Evolutionary conservation across 805 yeast species (phyloP), one percentile per base, ranked within the genome.

Genomic region (Starmerella vaccinii): DNA sequence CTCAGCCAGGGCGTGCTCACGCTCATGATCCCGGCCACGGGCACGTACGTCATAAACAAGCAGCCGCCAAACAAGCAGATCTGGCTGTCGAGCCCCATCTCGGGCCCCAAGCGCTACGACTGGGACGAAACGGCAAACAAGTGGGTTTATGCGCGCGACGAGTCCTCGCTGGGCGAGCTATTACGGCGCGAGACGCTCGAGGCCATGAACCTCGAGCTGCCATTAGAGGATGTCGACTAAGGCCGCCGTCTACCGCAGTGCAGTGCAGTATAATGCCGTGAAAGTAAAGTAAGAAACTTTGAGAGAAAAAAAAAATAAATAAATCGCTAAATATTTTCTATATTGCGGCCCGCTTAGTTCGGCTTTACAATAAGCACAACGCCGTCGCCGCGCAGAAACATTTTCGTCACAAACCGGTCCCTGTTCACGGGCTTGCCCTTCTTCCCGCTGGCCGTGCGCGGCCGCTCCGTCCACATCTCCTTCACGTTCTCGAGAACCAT

Each of bases 51-150:
- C 26, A 81, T 92, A 63, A 92, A 92, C 70, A 90, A 88, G 63
- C 97, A 92, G 68, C 98, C 98, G 1, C 97, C 98, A 3, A 92
- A 88, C 68, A 83, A 85, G 67, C 99, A 92, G 65, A 82, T 92
- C 27, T 92, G 99, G 99, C 73, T 90, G 48, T 79, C 94, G 52
- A 84, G 95, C 40, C 99, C 99, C 0, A 63, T 87, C 3, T 83
- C 94, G 7, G 98, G 98, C 0, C 98, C 98, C 5, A 87, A 88
- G 62, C 63, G 76, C 39, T 84, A 78, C 61, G 97, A 92, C 64
- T 77, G 76, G 55, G 72, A 83, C 39, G 74, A 77, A 38, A 84
- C 84, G 3, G 16, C n/a, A 5, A 22, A 26, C 9, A 70, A 73
- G 50, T 92, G 98, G 98, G 68, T 80, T 12, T 82, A 89, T 12